Evolutionary conservation across 805 yeast genomes (phyloP).

Genomic region (Jamesozyma gamospora): DNA sequence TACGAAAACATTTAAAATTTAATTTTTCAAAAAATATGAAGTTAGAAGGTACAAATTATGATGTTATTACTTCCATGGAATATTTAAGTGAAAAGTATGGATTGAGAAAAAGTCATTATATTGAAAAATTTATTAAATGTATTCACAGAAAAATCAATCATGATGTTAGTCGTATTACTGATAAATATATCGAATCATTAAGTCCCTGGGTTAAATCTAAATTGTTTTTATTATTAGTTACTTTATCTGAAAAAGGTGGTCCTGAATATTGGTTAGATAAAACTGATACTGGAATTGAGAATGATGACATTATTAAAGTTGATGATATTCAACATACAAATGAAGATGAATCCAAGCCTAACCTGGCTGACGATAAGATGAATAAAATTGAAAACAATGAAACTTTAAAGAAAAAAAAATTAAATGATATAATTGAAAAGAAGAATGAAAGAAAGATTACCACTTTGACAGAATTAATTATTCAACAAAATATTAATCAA

Average conservation of each 20-base stretch:
- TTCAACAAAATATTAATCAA: constrained; percentile 27
- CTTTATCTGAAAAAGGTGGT: constrained; percentile 28
- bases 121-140: constrained; percentile 23
- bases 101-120: constrained; percentile 22
- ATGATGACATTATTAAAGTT: not conserved
- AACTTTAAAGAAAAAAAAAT: not conserved
- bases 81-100: constrained; percentile 28
- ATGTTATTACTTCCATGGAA: constrained; percentile 24
- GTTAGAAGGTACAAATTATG: constrained; percentile 22
- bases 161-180: constrained; percentile 22
- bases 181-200: constrained; percentile 14
- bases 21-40: constrained; percentile 20
- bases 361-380: not conserved
- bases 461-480: constrained; percentile 26
- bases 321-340: not conserved
- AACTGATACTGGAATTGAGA: constrained; percentile 7
- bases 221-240: constrained; percentile 23
- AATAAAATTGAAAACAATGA: not conserved
- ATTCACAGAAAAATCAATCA: constrained; percentile 24
- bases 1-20: constrained; percentile 8
- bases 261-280: constrained; percentile 30
- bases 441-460: constrained; percentile 1
- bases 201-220: constrained; percentile 25
- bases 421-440: not conserved
- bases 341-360: not conserved